phyloP scores from a whole-genome alignment of 1,284 basidiomycete species.

The Cryptococcus jaspeensis region DNA sequence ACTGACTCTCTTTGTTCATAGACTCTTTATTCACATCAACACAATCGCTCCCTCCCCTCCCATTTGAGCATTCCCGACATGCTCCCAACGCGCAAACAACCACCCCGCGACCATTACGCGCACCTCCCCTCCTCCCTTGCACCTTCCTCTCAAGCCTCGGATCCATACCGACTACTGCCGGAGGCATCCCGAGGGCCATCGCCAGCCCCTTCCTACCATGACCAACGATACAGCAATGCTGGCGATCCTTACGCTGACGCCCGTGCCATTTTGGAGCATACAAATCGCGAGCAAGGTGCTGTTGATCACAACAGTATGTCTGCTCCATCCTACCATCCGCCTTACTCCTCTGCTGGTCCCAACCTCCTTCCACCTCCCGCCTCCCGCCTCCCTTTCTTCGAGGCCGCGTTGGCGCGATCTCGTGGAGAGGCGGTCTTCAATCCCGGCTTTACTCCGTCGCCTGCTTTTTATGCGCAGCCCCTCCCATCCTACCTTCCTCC shows the following conservation, averaged over 20 bases:
- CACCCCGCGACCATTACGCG: too few species aligned
- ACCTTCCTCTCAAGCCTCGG: too few species aligned
- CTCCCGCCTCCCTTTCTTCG: conserved; percentile 36
- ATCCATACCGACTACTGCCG: too few species aligned
- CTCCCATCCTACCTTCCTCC: conserved; percentile 39
- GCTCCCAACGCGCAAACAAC: too few species aligned
- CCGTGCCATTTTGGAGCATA: conserved; percentile 5
- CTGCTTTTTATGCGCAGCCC: conserved; percentile 20
- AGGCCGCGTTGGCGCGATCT: conserved; percentile 40
- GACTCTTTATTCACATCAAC: too few species aligned
- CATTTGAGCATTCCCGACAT: too few species aligned
- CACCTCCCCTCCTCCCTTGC: neutral
- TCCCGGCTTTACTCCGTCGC: neutral
- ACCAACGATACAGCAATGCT: neutral
- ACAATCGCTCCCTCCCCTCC: too few species aligned
- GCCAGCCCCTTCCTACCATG: conserved; percentile 16
- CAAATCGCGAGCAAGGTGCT: neutral
- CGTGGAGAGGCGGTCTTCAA: conserved; percentile 8
- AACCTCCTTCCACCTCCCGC: neutral
- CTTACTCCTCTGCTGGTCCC: conserved; percentile 7
- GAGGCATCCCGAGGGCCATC: conserved; percentile 8
- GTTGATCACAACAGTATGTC: too few species aligned
- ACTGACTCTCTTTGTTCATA: too few species aligned
- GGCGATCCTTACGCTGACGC: conserved; percentile 13
- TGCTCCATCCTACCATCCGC: conserved; percentile 1